These are phyloP conservation scores for Eurotiales sp. DNA, from an alignment of 2,329 filamentous ascomycete species.

Conservation along the genomic window DNA sequence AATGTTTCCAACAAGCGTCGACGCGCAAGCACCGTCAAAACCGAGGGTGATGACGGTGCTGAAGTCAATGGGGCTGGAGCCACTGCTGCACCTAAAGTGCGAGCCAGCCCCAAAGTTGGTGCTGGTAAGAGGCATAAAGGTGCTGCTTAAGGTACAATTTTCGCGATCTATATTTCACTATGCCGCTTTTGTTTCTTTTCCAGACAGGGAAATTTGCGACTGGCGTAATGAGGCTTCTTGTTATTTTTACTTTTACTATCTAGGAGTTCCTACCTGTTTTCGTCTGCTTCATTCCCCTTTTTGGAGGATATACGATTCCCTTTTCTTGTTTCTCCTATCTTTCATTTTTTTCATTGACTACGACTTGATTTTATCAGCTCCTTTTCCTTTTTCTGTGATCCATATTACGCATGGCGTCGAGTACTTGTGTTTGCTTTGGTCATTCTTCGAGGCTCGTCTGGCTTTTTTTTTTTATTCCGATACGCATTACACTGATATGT, in stretches of 20 bases:
- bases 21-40: slow-evolving; percentile 57
- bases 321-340: too few species aligned
- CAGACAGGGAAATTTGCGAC: slow-evolving; percentile 14
- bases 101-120: slow-evolving; percentile 44
- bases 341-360: slow-evolving; percentile 2
- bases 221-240: slow-evolving; percentile 17
- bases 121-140: slow-evolving; percentile 46
- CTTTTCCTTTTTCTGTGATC: not conserved
- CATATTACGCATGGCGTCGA: slow-evolving; percentile 12
- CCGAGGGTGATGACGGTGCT: slow-evolving; percentile 51
- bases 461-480: not conserved
- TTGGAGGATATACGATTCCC: slow-evolving; percentile 14
- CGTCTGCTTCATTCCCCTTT: slow-evolving; percentile 15
- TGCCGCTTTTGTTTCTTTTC: slow-evolving; percentile 14
- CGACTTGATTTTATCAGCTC: not conserved
- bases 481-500: slow-evolving; percentile 13
- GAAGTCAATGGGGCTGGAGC: slow-evolving; percentile 49
- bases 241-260: slow-evolving; percentile 9
- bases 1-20: slow-evolving; percentile 58
- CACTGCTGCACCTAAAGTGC: slow-evolving; percentile 39
- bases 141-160: slow-evolving; percentile 24
- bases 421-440: slow-evolving; percentile 9
- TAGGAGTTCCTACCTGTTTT: slow-evolving; percentile 16
- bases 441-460: not conserved
- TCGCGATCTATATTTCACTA: not conserved